phyloP scores from a whole-genome alignment of 129 eudicot genomes.

The Rutidosis leptorrhynchoides region DNA sequence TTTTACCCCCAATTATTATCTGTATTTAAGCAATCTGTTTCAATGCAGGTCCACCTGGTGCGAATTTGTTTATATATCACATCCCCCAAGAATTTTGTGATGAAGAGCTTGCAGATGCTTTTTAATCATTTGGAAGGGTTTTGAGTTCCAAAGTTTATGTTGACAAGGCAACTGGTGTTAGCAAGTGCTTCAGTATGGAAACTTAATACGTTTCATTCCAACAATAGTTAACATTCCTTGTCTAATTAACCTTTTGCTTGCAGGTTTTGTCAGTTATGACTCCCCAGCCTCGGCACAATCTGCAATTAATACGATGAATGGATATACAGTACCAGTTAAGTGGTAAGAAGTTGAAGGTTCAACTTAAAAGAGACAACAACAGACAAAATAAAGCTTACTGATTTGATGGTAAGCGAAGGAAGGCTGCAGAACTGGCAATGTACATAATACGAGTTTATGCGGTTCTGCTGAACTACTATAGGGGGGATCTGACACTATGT shows the following conservation, averaged over 20 bases:
- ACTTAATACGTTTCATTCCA: conserved; percentile 7
- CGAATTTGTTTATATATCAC: conserved; percentile 88
- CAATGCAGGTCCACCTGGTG: conserved; percentile 86
- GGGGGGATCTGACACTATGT: conserved; percentile 46
- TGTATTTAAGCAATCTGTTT: conserved; percentile 18
- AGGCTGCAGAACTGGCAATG: conserved; percentile 36
- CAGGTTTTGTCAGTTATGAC: conserved; percentile 96
- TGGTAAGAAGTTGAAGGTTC: conserved; percentile 95
- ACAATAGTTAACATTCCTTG: neutral
- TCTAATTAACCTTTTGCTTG: conserved; percentile 24
- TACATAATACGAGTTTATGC: conserved; percentile 41
- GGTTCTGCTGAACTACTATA: conserved; percentile 27
- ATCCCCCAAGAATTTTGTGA: conserved; percentile 97
- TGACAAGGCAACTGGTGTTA: conserved; percentile 86
- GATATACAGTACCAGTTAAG: conserved; percentile 87
- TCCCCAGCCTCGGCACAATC: conserved; percentile 78
- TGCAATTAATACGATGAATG: conserved; percentile 88
- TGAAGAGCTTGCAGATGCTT: conserved; percentile 82
- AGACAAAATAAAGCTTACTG: conserved; percentile 63
- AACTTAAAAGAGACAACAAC: conserved; percentile 93
- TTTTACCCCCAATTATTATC: neutral
- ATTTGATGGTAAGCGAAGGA: conserved; percentile 50
- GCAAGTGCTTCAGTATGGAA: conserved; percentile 87
- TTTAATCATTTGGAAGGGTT: conserved; percentile 74
- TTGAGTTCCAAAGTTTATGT: conserved; percentile 89